A percentile compares a stretch with the other conserved stretches of the same genome.
These are phyloP conservation scores for Fusarium metavorans DNA, from an alignment of 2,329 filamentous ascomycete species.

Conservation along the genomic window DNA sequence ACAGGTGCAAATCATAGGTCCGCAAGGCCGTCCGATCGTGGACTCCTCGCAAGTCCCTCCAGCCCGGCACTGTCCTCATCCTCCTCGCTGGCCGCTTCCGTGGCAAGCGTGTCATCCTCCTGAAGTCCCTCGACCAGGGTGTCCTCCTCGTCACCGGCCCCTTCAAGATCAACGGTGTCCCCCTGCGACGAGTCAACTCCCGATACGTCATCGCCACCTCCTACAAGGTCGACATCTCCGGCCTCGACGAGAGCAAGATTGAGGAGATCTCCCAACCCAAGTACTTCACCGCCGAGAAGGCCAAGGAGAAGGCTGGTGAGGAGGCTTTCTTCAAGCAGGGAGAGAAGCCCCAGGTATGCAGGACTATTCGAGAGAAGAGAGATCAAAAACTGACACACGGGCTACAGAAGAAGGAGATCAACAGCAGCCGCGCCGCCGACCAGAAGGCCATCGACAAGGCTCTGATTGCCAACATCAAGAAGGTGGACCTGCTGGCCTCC, in stretches of 20 bases:
- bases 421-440: slow-evolving; percentile 91
- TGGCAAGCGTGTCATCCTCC: slow-evolving; percentile 99
- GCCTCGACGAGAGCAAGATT: slow-evolving; percentile 92
- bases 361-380: neutral
- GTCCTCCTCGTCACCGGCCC: slow-evolving; percentile 98
- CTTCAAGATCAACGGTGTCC: slow-evolving; percentile 99
- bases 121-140: slow-evolving; percentile 97
- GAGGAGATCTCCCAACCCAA: slow-evolving; percentile 79
- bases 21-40: slow-evolving; percentile 94
- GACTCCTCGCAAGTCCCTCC: slow-evolving; percentile 87
- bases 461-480: slow-evolving; percentile 95
- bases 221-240: slow-evolving; percentile 84
- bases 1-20: slow-evolving; percentile 69
- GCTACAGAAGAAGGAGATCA: slow-evolving; percentile 94
- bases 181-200: slow-evolving; percentile 92
- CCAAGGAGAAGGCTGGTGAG: slow-evolving; percentile 94
- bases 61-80: slow-evolving; percentile 97
- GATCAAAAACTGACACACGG: slow-evolving; percentile 38
- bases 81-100: slow-evolving; percentile 99
- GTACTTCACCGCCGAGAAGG: slow-evolving; percentile 98
- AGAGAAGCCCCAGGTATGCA: slow-evolving; percentile 93
- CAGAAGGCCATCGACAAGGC: slow-evolving; percentile 99
- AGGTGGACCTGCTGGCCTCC: slow-evolving; percentile 91
- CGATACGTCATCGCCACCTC: slow-evolving; percentile 94
- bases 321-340: slow-evolving; percentile 99